phyloP scores from a whole-genome alignment of 768 basidiomycete species.

The Termitomyces sp. region DNA sequence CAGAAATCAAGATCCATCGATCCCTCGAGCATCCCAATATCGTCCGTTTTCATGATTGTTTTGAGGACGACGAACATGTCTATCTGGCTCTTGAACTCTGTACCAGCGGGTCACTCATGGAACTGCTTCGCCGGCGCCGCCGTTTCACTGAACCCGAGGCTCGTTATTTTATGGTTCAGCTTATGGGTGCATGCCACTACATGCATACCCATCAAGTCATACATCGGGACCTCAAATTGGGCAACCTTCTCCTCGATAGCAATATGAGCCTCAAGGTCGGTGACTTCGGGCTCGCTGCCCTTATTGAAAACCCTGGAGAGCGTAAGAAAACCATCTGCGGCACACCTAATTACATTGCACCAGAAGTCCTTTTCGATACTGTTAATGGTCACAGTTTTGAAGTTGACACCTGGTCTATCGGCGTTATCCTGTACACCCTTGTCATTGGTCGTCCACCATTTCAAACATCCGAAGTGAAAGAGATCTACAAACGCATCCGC shows the following conservation, averaged over 20 bases:
- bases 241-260: constrained; percentile 87
- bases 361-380: constrained; percentile 94
- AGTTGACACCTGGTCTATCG: constrained; percentile 97
- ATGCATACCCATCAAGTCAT: constrained; percentile 98
- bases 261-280: constrained; percentile 97
- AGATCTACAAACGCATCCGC: constrained; percentile 92
- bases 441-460: constrained; percentile 95
- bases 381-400: constrained; percentile 97
- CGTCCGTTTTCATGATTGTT: constrained; percentile 87
- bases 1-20: constrained; percentile 97
- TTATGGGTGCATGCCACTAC: constrained; percentile 94
- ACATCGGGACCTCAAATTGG: constrained; percentile 95
- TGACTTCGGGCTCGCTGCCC: constrained; percentile 94
- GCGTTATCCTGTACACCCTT: constrained; percentile 95
- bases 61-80: constrained; percentile 92
- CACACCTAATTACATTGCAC: constrained; percentile 98
- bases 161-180: constrained; percentile 89
- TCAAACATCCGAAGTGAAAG: constrained; percentile 97
- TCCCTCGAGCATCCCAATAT: constrained; percentile 91
- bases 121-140: constrained; percentile 80
- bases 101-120: constrained; percentile 84
- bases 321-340: constrained; percentile 99
- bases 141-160: constrained; percentile 91
- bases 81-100: constrained; percentile 97
- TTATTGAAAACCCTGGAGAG: constrained; percentile 95